Evolutionary conservation across 192 early-diverging fungal species (phyloP).

Genomic region (Podochytrium sp.): DNA sequence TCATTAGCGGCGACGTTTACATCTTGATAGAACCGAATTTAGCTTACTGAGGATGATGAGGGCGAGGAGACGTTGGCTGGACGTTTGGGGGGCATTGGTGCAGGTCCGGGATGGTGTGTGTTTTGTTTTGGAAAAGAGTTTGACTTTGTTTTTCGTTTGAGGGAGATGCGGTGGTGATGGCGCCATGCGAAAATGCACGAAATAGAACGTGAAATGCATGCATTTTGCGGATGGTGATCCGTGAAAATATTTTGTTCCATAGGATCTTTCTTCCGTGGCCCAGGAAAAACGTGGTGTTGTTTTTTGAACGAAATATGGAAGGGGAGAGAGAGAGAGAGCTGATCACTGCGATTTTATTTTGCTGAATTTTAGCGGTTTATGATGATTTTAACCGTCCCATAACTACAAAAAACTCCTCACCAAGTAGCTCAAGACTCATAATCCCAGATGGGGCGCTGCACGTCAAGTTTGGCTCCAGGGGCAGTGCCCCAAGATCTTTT

Average conservation of each 20-base stretch:
- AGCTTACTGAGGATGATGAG: no score
- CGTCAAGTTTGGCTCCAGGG: no score
- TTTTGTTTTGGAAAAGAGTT: no score
- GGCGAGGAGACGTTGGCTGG: background rate
- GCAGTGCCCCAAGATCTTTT: no score
- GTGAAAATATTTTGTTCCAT: background rate
- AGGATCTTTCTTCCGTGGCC: background rate
- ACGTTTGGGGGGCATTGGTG: background rate
- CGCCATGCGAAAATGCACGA: background rate
- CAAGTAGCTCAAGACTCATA: no score
- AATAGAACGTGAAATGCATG: background rate
- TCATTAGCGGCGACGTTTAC: no score
- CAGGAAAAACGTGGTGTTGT: no score
- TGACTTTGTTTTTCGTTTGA: no score
- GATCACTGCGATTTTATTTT: background rate
- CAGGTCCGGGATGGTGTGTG: background rate
- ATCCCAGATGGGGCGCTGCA: no score
- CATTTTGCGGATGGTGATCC: background rate
- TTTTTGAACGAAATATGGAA: background rate
- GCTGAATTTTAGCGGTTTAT: no score
- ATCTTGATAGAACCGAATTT: no score
- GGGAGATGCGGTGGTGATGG: no score
- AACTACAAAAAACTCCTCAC: background rate
- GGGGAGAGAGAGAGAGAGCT: background rate
- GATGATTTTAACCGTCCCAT: background rate